Evolutionary conservation across 345 rosid genomes (phyloP), one percentile per base, ranked within the genome.

Genomic region (Euphorbia pulcherrima): DNA sequence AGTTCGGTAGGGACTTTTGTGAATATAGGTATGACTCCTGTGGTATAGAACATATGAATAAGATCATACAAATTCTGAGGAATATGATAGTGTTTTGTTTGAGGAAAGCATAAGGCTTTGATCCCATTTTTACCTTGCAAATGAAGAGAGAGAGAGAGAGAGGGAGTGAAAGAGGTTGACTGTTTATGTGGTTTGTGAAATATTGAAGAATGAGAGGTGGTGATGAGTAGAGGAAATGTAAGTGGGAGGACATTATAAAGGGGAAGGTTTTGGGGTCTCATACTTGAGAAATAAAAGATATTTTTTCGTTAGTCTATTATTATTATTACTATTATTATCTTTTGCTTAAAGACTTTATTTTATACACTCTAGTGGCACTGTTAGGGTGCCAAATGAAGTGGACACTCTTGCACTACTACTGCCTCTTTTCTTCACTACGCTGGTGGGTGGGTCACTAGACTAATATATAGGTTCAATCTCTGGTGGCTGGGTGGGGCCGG

Each of bases 221-320:
- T 57, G 72, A 77, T 69, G 78, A 74, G 79, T 62, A 75, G 62
- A 64, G 69, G 74, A 68, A 75, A 73, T 64, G 79, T 53, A 80
- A 78, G 85, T 63, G 81, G 60, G 79, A 64, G 46, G 84, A 69
- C 84, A 77, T 83, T 92, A 83, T 87, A 87, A 85, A 89, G 97
- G 82, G 83, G 74, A 76, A 35, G 69, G 30, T 67, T 77, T 79
- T 75, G 79, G 85, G 84, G 88, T 75, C 76, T 86, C 86, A 84
- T 79, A 59, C 83, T 79, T 71, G 59, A 65, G 24, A 63, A 27
- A 64, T 21, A n/a, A 35, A 37, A 60, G 24, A 33, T 4, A 0
- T 50, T 50, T 20, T 50, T 13, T 18, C 20, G n/a, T 48, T 41
- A 41, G n/a, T n/a, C 13, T 41, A 41, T 41, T 39, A 39, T 41